phyloP scores from a whole-genome alignment of 169 alveolate species.

The Eimeria brunetti region DNA sequence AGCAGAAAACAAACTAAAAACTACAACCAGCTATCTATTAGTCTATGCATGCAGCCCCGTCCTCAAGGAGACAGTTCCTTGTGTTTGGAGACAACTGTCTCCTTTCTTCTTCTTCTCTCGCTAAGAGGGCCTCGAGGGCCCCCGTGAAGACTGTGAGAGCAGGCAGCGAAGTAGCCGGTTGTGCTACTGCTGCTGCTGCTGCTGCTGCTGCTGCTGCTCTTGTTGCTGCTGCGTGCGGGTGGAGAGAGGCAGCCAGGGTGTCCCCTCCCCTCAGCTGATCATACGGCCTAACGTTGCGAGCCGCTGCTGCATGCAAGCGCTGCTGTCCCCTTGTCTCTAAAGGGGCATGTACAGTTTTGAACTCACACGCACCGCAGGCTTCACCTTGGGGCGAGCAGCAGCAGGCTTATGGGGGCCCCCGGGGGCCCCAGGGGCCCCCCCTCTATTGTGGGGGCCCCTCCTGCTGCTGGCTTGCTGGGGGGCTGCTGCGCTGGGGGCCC shows the following conservation, averaged over 20 bases:
- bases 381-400: background rate
- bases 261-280: too few relatives aligned
- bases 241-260: too few relatives aligned
- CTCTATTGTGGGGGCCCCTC: conserved; percentile 1
- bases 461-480: background rate
- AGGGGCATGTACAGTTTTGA: background rate
- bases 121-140: background rate
- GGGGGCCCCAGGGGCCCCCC: background rate
- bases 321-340: background rate
- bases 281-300: too few relatives aligned
- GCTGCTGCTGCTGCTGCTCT: background rate
- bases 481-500: background rate
- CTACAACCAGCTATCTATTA: background rate
- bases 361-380: background rate
- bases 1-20: background rate
- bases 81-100: background rate
- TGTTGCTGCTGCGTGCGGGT: background rate
- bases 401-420: background rate
- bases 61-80: background rate
- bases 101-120: background rate
- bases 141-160: background rate
- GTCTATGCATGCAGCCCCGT: background rate
- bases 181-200: conserved; percentile 6
- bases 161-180: background rate
- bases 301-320: background rate